Evolutionary conservation across 2,329 filamentous ascomycete species (phyloP).

Genomic region (Fusarium chaquense): DNA sequence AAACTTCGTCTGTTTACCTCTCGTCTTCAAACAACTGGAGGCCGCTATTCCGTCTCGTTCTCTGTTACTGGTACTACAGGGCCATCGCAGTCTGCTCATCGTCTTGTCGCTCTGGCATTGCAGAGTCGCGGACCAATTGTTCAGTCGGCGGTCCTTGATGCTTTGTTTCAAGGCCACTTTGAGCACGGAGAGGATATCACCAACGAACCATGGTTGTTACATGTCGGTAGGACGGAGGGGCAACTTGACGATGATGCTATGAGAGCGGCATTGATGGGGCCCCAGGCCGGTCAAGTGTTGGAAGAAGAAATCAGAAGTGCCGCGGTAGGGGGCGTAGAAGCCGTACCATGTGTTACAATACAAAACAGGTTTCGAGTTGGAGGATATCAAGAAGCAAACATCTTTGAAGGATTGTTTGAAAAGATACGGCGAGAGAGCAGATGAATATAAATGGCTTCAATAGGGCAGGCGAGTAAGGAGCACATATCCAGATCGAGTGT

Average conservation of each 20-base stretch:
- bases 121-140: constrained; percentile 46
- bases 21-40: constrained; percentile 51
- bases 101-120: constrained; percentile 60
- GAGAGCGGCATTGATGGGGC: constrained; percentile 48
- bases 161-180: constrained; percentile 59
- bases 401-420: constrained; percentile 76
- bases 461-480: background rate
- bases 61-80: constrained; percentile 58
- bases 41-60: constrained; percentile 56
- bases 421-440: constrained; percentile 55
- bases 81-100: constrained; percentile 60
- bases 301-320: constrained; percentile 51
- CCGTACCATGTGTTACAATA: constrained; percentile 80
- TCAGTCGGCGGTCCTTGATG: constrained; percentile 57
- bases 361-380: constrained; percentile 76
- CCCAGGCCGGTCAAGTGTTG: constrained; percentile 46
- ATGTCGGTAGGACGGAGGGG: constrained; percentile 50
- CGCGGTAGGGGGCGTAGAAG: constrained; percentile 61
- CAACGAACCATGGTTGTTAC: constrained; percentile 54
- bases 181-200: constrained; percentile 58
- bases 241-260: constrained; percentile 49
- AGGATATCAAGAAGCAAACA: constrained; percentile 75
- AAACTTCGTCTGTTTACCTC: constrained; percentile 47
- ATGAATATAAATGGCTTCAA: background rate
- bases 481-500: background rate